Conservation (phyloP, 2,329 filamentous ascomycete genomes). For the Pezicula rhizophila region DNA sequence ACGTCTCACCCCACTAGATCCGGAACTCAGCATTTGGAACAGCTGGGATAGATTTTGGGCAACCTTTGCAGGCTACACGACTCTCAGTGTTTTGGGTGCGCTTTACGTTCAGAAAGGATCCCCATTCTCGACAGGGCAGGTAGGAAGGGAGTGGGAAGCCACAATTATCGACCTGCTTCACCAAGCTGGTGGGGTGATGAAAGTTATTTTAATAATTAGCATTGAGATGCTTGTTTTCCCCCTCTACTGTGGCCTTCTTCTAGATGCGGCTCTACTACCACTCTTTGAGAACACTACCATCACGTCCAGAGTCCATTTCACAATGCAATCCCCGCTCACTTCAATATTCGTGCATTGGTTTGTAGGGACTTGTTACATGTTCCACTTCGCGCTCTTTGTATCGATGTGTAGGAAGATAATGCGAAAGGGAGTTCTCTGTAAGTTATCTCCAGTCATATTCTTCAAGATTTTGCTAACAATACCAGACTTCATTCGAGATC, state of each 20-base stretch:
- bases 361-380: conserved; percentile 98
- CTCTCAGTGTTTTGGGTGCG: conserved; percentile 67
- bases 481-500: conserved; percentile 89
- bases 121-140: conserved; percentile 54
- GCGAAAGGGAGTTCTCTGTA: conserved; percentile 86
- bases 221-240: conserved; percentile 99
- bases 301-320: conserved; percentile 71
- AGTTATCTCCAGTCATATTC: conserved; percentile 30
- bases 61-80: conserved; percentile 73
- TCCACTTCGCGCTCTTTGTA: conserved; percentile 97
- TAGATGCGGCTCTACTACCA: conserved; percentile 83
- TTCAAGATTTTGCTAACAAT: conserved; percentile 24
- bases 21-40: conserved; percentile 61
- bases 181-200: conserved; percentile 94
- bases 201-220: conserved; percentile 95
- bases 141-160: conserved; percentile 63
- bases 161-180: conserved; percentile 75
- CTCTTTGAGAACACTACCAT: conserved; percentile 80
- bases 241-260: conserved; percentile 85
- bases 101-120: conserved; percentile 72
- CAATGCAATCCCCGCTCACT: conserved; percentile 71
- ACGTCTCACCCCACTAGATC: conserved; percentile 37
- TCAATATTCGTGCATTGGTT: conserved; percentile 99
- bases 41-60: conserved; percentile 61
- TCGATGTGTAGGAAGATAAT: conserved; percentile 99